phyloP scores from a whole-genome alignment of 495 filamentous ascomycete genomes.

The Lasiosphaeris hirsuta region DNA sequence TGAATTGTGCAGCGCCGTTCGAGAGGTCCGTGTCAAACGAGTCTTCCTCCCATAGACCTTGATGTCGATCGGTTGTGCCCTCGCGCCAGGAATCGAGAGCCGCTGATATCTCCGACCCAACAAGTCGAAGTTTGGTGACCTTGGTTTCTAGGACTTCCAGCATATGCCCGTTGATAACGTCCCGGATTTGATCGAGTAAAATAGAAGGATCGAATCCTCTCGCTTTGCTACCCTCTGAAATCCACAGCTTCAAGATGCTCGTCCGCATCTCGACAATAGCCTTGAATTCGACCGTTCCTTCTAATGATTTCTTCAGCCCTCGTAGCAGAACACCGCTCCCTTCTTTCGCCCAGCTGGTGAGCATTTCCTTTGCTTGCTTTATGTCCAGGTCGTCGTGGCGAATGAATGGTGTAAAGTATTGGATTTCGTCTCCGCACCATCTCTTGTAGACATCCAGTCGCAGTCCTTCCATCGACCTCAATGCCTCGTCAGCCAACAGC shows the following conservation, averaged over 20 bases:
- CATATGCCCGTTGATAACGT: slow-evolving; percentile 63
- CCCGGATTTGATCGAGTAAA: slow-evolving; percentile 65
- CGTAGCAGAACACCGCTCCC: slow-evolving; percentile 63
- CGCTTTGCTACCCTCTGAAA: slow-evolving; percentile 50
- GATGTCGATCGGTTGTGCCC: slow-evolving; percentile 43
- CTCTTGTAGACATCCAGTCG: slow-evolving; percentile 75
- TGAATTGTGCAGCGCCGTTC: slow-evolving; percentile 41
- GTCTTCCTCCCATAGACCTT: slow-evolving; percentile 60
- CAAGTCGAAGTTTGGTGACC: slow-evolving; percentile 53
- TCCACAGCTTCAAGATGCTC: slow-evolving; percentile 71
- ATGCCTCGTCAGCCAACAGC: slow-evolving; percentile 64
- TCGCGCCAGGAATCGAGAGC: slow-evolving; percentile 52
- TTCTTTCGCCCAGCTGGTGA: slow-evolving; percentile 69
- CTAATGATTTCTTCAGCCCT: slow-evolving; percentile 55
- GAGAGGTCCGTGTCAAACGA: slow-evolving; percentile 45
- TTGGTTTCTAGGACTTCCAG: slow-evolving; percentile 55
- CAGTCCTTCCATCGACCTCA: slow-evolving; percentile 63
- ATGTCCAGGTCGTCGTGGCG: slow-evolving; percentile 75
- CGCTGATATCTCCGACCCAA: slow-evolving; percentile 55
- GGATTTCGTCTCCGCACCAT: slow-evolving; percentile 82
- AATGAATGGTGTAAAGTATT: slow-evolving; percentile 85
- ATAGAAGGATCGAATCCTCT: slow-evolving; percentile 55
- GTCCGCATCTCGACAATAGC: slow-evolving; percentile 65
- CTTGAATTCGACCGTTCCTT: slow-evolving; percentile 57
- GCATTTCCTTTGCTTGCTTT: slow-evolving; percentile 58